These are phyloP conservation scores for Ophioceras dolichostomum DNA, from an alignment of 2,329 filamentous ascomycete species.

Conservation along the genomic window DNA sequence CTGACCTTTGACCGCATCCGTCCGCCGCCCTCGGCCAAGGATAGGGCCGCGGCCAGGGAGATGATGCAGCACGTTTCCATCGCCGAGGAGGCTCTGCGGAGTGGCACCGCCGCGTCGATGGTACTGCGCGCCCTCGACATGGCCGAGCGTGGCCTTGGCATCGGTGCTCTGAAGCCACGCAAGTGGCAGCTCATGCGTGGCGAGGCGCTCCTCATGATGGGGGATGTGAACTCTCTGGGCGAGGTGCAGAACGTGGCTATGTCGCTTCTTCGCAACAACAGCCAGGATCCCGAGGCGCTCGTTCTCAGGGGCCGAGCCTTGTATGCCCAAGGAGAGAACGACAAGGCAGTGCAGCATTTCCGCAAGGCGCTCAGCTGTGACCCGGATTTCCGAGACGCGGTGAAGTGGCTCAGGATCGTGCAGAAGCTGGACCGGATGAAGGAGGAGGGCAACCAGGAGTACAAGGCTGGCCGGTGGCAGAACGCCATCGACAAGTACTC, in stretches of 20 bases:
- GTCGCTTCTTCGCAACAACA: slow-evolving; percentile 72
- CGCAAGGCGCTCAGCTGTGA: slow-evolving; percentile 81
- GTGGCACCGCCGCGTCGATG: slow-evolving; percentile 78
- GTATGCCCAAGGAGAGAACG: slow-evolving; percentile 87
- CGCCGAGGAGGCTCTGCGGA: slow-evolving; percentile 64
- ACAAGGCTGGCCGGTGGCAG: slow-evolving; percentile 74
- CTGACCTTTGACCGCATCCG: slow-evolving; percentile 70
- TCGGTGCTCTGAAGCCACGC: slow-evolving; percentile 65
- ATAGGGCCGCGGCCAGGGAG: slow-evolving; percentile 67
- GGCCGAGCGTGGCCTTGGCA: slow-evolving; percentile 69
- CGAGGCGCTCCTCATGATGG: slow-evolving; percentile 88
- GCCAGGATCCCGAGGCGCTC: slow-evolving; percentile 84
- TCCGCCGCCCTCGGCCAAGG: slow-evolving; percentile 71
- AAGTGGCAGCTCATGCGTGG: slow-evolving; percentile 92
- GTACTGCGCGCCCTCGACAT: slow-evolving; percentile 83
- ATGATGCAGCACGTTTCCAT: slow-evolving; percentile 76
- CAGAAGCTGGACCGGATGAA: slow-evolving; percentile 91
- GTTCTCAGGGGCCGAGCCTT: slow-evolving; percentile 79
- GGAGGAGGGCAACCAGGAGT: slow-evolving; percentile 81
- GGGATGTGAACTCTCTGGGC: slow-evolving; percentile 73
- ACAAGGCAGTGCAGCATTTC: slow-evolving; percentile 88
- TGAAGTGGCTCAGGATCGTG: slow-evolving; percentile 80
- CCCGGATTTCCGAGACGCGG: slow-evolving; percentile 78
- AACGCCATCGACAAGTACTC: slow-evolving; percentile 77
- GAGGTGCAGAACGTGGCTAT: slow-evolving; percentile 92